Evolutionary conservation across 176 grass and related monocot genomes (phyloP), one percentile per base, ranked within the genome.

Genomic region (Cymbopogon citratus): DNA sequence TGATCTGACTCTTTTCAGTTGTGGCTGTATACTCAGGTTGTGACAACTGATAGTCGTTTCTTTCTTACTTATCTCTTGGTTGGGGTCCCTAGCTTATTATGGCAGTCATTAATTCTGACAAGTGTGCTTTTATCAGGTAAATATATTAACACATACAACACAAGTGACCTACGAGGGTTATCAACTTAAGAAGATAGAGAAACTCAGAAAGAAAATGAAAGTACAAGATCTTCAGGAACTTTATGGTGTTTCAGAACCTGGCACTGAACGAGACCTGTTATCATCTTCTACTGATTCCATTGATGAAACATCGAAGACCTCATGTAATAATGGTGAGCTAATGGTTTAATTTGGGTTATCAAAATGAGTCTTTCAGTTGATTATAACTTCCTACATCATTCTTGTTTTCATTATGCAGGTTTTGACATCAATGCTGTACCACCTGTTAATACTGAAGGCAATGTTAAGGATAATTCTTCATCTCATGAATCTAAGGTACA

Each of bases 121-220:
- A 9, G 5, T 71, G 6, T 79, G 9, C 51, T 69, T 69, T 78
- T 9, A 26, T 16, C 77, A 86, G 85, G 85, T 86, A 81, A 86
- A 86, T 81, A 81, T 93, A 43, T 63, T 77, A 40, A 75, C 54
- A 19, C 75, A 77, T n/a, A 77, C 75, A 44, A 57, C 75, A 28
- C 36, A 77, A 63, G 75, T 77, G n/a, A 8, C 54, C 2, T 14
- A 9, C 1, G 21, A 15, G 36, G 1, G 35, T 3, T 0, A 43
- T 41, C 14, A 10, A 27, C 56, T 26, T 19, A 0, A 19, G 75
- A 28, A 28, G 13, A 63, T 63, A 28, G 56, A 77, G 36, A 19
- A 19, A 43, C 25, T 1, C 7, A 62, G 7, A 77, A 62, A 41
- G 56, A 27, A 28, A 62, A 77, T 77, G 54, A 62, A 27, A 27